Evolutionary conservation across 1,139 yeast species (phyloP).

Genomic region (Debaryomyces fabryi): DNA sequence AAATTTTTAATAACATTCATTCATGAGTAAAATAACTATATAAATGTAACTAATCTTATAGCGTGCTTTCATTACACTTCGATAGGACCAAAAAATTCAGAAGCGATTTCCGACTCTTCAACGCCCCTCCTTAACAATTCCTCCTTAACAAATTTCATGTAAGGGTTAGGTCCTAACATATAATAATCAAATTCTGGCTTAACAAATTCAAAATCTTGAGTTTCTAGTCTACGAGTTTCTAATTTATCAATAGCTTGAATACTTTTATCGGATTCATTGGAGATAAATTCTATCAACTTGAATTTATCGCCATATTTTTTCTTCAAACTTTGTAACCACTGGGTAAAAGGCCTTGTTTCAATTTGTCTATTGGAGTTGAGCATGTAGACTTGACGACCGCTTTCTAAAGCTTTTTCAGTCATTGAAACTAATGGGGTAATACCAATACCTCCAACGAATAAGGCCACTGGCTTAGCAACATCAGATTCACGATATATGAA

Average conservation of each 20-base stretch:
- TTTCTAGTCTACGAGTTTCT: conserved; percentile 12
- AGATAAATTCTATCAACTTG: conserved; percentile 24
- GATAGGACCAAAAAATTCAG: conserved; percentile 13
- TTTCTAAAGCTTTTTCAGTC: conserved; percentile 38
- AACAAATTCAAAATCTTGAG: conserved; percentile 20
- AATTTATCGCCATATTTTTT: conserved; percentile 21
- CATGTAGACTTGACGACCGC: conserved; percentile 30
- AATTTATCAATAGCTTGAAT: conserved; percentile 15
- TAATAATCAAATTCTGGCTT: conserved; percentile 28
- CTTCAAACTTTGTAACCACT: conserved; percentile 23
- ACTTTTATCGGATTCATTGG: conserved; percentile 12
- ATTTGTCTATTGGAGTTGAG: conserved; percentile 31
- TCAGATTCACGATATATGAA: conserved; percentile 39
- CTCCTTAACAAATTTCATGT: conserved; percentile 32
- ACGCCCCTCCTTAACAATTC: conserved; percentile 12
- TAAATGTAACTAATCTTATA: neutral
- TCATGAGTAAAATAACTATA: neutral
- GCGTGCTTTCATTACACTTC: neutral
- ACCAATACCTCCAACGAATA: conserved; percentile 69
- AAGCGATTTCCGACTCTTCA: conserved; percentile 7
- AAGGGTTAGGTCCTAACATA: conserved; percentile 38
- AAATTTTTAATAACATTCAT: neutral
- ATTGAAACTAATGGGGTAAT: conserved; percentile 65
- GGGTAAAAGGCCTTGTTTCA: conserved; percentile 30
- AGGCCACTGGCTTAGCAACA: conserved; percentile 28